Percentiles rank a stretch among this genome's conserved stretches.
phyloP scores from a whole-genome alignment of 2,329 filamentous ascomycete species.

The Pseudogymnoascus sp. region DNA sequence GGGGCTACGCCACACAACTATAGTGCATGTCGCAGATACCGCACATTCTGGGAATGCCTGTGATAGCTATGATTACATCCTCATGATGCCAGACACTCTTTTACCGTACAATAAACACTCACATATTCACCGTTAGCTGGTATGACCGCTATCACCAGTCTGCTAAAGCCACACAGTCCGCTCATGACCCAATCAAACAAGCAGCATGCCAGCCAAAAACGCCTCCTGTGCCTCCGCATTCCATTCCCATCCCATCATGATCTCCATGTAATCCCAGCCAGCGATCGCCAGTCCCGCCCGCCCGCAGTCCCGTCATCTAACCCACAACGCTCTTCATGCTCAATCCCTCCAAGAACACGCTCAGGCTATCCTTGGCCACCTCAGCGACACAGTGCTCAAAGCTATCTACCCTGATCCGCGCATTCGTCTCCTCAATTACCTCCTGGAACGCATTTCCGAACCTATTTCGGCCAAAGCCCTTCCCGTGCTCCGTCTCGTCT shows the following conservation, averaged over 20 bases:
- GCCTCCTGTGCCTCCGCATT: not conserved
- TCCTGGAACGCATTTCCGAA: slow-evolving; percentile 96
- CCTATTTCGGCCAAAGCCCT: slow-evolving; percentile 70
- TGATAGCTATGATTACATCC: not conserved
- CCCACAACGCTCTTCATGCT: slow-evolving; percentile 83
- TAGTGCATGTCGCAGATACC: not conserved
- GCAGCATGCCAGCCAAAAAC: slow-evolving; percentile 7
- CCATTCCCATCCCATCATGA: slow-evolving; percentile 2
- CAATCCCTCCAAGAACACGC: slow-evolving; percentile 80
- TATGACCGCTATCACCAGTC: slow-evolving; percentile 2
- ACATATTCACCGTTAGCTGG: not conserved
- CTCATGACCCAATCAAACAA: slow-evolving; percentile 5
- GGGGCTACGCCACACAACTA: not conserved
- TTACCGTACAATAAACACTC: not conserved
- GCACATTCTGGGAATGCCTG: not conserved
- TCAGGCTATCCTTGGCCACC: slow-evolving; percentile 91
- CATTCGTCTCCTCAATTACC: slow-evolving; percentile 83
- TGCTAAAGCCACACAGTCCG: slow-evolving; percentile 3
- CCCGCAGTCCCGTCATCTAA: slow-evolving; percentile 25
- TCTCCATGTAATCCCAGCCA: not conserved
- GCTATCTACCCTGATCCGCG: slow-evolving; percentile 83
- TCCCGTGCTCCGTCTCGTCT: slow-evolving; percentile 44
- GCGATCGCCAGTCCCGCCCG: not conserved
- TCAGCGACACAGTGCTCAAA: slow-evolving; percentile 98
- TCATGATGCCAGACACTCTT: too few relatives aligned